Percentiles rank a stretch among this genome's conserved stretches.
phyloP scores from a whole-genome alignment of 129 eudicot species.

The Erigeron canadensis region DNA sequence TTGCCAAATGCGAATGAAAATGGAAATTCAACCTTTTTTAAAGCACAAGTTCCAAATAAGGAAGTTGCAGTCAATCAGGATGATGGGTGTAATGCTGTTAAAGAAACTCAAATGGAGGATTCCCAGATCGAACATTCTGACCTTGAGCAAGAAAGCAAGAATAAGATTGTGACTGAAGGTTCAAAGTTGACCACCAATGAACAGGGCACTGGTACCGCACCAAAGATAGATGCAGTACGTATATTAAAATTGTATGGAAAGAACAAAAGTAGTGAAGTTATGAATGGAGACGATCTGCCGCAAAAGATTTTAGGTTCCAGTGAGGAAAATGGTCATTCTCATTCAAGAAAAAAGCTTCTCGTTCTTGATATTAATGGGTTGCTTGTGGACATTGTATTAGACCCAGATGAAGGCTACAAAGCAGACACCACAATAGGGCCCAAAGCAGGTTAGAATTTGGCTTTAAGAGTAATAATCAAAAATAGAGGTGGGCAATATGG shows the following conservation, averaged over 20 bases:
- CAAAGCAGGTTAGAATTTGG: constrained; percentile 58
- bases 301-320: not conserved
- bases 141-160: constrained; percentile 27
- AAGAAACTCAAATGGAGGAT: constrained; percentile 21
- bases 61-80: constrained; percentile 27
- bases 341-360: constrained; percentile 64
- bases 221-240: constrained; percentile 21
- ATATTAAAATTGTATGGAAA: constrained; percentile 14
- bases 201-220: constrained; percentile 7
- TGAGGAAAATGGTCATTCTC: constrained; percentile 23
- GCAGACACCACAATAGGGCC: constrained; percentile 48
- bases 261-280: constrained; percentile 22
- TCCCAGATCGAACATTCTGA: constrained; percentile 17
- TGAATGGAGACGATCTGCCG: constrained; percentile 6
- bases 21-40: constrained; percentile 7
- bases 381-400: constrained; percentile 62
- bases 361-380: constrained; percentile 90
- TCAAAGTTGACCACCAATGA: constrained; percentile 20
- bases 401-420: constrained; percentile 38
- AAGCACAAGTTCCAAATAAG: constrained; percentile 3
- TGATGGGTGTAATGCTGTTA: constrained; percentile 15
- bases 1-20: constrained; percentile 13
- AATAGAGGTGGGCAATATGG: not conserved
- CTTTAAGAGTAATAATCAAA: not conserved
- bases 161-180: constrained; percentile 22